These are phyloP conservation scores for Penicillium canariense DNA, from an alignment of 495 filamentous ascomycete species.

Conservation along the genomic window DNA sequence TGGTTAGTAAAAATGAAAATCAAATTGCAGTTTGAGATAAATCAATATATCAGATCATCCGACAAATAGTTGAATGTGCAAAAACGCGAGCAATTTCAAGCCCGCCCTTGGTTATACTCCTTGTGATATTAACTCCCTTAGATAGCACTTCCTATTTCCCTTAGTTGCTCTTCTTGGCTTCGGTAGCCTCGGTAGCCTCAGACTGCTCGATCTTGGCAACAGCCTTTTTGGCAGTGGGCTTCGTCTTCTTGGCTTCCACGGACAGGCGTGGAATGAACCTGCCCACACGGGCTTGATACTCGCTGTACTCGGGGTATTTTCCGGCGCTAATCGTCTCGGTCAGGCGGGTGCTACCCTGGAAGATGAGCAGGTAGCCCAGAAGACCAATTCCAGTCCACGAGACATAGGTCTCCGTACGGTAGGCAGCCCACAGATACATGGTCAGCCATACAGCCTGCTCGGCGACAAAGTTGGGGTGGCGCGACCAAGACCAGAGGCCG, in stretches of 20 bases:
- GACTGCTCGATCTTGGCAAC: slow-evolving; percentile 8
- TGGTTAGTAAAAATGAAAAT: neutral
- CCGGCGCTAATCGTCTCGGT: slow-evolving; percentile 74
- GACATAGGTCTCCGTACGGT: slow-evolving; percentile 61
- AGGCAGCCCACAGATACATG: slow-evolving; percentile 84
- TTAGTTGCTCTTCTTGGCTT: slow-evolving; percentile 28
- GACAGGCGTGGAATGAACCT: slow-evolving; percentile 72
- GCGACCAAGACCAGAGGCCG: slow-evolving; percentile 80
- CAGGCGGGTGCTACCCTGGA: slow-evolving; percentile 83
- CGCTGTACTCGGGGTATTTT: slow-evolving; percentile 87
- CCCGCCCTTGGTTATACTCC: too few species aligned
- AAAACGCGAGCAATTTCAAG: neutral
- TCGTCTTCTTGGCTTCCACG: slow-evolving; percentile 37
- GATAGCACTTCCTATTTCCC: neutral
- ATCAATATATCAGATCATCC: neutral
- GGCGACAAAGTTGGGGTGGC: slow-evolving; percentile 92
- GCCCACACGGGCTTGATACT: slow-evolving; percentile 80
- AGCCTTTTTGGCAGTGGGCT: slow-evolving; percentile 24
- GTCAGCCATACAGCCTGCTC: slow-evolving; percentile 90
- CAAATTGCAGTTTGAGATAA: neutral
- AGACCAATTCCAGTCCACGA: slow-evolving; percentile 81
- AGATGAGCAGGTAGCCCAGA: slow-evolving; percentile 68
- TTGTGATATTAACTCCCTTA: too few species aligned
- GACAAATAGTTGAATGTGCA: neutral
- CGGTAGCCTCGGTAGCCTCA: slow-evolving; percentile 8